Base-by-base conservation (phyloP, 352 stramenopile genomes). In the Lagenidium giganteum region DNA sequence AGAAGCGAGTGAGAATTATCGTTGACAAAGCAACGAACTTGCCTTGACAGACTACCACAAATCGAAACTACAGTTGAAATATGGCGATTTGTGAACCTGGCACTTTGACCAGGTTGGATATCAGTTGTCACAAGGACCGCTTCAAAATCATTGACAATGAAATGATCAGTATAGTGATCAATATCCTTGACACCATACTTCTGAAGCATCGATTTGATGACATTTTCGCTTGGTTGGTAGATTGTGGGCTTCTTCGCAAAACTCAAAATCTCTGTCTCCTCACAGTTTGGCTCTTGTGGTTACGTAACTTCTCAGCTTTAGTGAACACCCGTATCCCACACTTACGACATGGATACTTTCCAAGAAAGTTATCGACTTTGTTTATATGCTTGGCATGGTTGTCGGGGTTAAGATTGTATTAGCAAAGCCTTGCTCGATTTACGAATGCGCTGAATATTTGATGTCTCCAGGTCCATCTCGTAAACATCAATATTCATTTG, bases 301-400 rank as follows among this genome's bases (percentile, higher is more conserved):
- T 29, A 28, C 28, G 7, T 18, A 59, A 40, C n/a, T 34, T 38
- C 9, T 50, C 38, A 1, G 3, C 26, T 25, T 16, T 50, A 8
- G 32, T 16, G 25, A 59, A 59, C 7, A 54, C 17, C 37, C n/a
- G n/a, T n/a, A 49, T 54, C 20, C 25, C 18, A 26, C 43, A 51
- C 24, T 42, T 42, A 7, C 21, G 8, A 24, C 42, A 50, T 8
- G 21, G n/a, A 35, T 42, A 33, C 23, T 50, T 50, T 13, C 31
- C 22, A 8, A 50, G 20, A 35, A 50, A 33, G 6, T 23, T 20
- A 18, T 42, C 18, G 14, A 34, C 14, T 20, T 41, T n/a, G 17
- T 30, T 50, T n/a, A 59, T 54, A 38, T 59, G 53, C 16, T 53
- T 44, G 25, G 51, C 51, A 27, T 59, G 51, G 9, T 34, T 42